These are phyloP conservation scores for Leucosporidium scottii DNA, from an alignment of 768 basidiomycete genomes.

Conservation along the genomic window DNA sequence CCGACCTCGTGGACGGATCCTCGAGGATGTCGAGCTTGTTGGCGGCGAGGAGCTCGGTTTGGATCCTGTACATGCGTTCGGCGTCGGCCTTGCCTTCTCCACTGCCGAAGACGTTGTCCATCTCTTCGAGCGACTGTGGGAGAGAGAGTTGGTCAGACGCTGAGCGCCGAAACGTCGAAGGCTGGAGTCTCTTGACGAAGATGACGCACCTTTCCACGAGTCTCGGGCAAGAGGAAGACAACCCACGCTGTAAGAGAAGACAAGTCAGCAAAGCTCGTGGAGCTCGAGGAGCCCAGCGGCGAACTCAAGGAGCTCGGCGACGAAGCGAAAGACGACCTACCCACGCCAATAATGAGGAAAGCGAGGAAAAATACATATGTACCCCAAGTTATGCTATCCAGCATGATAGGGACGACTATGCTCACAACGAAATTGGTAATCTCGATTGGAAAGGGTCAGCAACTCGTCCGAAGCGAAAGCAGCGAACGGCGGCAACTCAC, in stretches of 20 bases:
- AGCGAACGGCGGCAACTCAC: neutral
- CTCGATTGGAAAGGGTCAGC: no score
- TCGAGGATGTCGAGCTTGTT: constrained; percentile 1
- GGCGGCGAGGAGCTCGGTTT: neutral
- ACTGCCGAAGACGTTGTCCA: neutral
- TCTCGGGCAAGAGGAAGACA: neutral
- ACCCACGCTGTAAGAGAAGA: neutral
- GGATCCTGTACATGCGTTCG: neutral
- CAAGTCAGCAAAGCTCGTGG: no score
- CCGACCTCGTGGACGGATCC: neutral
- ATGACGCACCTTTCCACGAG: neutral
- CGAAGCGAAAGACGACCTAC: no score
- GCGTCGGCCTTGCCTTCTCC: neutral
- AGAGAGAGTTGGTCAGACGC: no score
- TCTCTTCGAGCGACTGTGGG: neutral
- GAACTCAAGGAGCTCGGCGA: no score
- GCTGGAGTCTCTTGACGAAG: no score
- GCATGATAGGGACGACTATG: neutral
- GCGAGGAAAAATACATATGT: neutral
- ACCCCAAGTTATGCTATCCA: neutral
- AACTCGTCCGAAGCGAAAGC: neutral
- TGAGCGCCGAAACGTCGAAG: no score
- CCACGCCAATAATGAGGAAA: neutral
- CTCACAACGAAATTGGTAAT: neutral
- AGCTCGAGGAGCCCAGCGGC: no score